Evolutionary conservation across 1,284 basidiomycete species (phyloP).

Genomic region (Tilletia caries): DNA sequence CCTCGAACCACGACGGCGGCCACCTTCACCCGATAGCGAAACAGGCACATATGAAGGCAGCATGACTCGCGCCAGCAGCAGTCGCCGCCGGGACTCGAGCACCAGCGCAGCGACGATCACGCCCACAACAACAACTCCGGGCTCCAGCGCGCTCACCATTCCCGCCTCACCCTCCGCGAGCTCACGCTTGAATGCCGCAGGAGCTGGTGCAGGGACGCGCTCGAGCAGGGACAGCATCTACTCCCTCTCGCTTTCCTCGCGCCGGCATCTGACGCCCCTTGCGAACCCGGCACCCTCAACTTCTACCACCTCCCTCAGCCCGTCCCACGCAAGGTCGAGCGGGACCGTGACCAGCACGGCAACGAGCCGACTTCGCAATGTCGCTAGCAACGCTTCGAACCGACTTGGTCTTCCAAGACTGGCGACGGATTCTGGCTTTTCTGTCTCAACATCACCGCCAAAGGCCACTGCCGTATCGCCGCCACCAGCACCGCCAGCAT

Average conservation of each 20-base stretch:
- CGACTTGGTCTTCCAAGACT: not conserved
- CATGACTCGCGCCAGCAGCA: no score
- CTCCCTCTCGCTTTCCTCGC: constrained; percentile 6
- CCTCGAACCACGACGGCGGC: no score
- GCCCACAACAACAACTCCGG: no score
- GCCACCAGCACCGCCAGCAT: no score
- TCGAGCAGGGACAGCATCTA: not conserved
- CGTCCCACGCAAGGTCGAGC: not conserved
- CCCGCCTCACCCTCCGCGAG: no score
- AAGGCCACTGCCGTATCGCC: not conserved
- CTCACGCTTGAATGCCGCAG: no score
- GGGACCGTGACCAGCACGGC: not conserved
- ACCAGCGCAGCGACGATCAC: no score
- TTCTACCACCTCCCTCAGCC: constrained; percentile 6
- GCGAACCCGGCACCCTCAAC: not conserved
- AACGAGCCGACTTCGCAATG: not conserved
- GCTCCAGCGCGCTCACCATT: no score
- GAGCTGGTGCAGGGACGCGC: no score
- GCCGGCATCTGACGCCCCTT: constrained; percentile 6
- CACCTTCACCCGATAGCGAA: no score
- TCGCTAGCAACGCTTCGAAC: constrained; percentile 6
- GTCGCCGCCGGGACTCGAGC: no score
- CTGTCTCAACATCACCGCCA: not conserved
- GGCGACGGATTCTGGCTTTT: not conserved
- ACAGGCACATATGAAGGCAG: no score